These are phyloP conservation scores for Colletotrichum nymphaeae DNA, from an alignment of 2,329 filamentous ascomycete species.

Conservation along the genomic window DNA sequence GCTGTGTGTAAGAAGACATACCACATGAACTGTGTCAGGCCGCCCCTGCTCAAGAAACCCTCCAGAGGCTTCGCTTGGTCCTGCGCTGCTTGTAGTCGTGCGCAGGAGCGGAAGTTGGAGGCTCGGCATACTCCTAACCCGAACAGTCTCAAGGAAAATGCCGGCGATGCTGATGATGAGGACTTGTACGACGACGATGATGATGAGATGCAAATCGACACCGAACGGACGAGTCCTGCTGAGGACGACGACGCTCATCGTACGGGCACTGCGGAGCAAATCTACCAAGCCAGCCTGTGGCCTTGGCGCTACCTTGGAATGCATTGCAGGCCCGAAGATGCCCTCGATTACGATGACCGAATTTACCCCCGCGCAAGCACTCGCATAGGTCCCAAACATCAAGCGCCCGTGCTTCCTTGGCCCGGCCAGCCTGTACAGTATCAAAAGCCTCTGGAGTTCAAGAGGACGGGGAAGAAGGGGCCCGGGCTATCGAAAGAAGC, in stretches of 20 bases:
- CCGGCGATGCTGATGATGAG: constrained; percentile 74
- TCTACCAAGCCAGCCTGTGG: constrained; percentile 94
- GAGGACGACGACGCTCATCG: constrained; percentile 67
- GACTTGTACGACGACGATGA: constrained; percentile 77
- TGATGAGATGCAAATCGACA: constrained; percentile 67
- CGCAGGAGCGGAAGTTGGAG: constrained; percentile 93
- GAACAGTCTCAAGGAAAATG: constrained; percentile 68
- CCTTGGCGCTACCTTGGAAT: constrained; percentile 95
- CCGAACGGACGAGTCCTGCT: constrained; percentile 73
- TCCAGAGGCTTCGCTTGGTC: constrained; percentile 98
- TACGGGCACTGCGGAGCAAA: constrained; percentile 82
- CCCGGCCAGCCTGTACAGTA: constrained; percentile 88
- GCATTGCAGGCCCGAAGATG: constrained; percentile 95
- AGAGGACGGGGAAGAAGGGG: constrained; percentile 84
- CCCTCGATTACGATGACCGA: constrained; percentile 94
- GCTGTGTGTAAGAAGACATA: constrained; percentile 95
- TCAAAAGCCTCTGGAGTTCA: constrained; percentile 87
- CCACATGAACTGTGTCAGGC: constrained; percentile 97
- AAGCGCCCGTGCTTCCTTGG: constrained; percentile 88
- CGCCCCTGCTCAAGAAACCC: constrained; percentile 92
- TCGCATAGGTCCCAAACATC: constrained; percentile 88
- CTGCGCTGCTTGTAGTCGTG: constrained; percentile 93
- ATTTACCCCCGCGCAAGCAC: constrained; percentile 97
- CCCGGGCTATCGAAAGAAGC: constrained; percentile 83
- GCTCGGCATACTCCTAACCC: constrained; percentile 83